phyloP scores from a whole-genome alignment of 192 early-diverging fungal genomes.

The Umbelopsis vinacea region DNA sequence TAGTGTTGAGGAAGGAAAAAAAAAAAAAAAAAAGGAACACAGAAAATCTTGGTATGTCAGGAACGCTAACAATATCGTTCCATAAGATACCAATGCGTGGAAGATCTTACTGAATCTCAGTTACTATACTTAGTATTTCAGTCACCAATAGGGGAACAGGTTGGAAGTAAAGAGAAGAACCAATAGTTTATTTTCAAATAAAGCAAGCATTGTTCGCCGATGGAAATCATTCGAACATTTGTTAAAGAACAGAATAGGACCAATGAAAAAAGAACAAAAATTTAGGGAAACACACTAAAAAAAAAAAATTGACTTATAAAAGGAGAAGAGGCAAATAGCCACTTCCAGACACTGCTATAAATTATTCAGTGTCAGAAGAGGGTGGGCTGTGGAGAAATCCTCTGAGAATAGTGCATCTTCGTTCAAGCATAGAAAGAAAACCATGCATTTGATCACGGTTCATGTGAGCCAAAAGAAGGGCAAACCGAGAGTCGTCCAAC shows the following conservation, averaged over 20 bases:
- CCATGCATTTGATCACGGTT: slow-evolving; percentile 57
- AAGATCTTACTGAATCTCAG: too few species aligned
- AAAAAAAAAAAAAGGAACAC: neutral
- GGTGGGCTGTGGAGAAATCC: slow-evolving; percentile 21
- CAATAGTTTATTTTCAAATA: slow-evolving; percentile 5
- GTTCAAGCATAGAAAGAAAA: slow-evolving; percentile 58
- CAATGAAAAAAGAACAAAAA: neutral
- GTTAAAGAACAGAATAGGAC: neutral
- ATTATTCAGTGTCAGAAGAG: neutral
- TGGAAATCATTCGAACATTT: neutral
- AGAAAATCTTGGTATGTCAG: too few species aligned
- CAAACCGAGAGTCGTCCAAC: slow-evolving; percentile 40
- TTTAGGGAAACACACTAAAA: neutral
- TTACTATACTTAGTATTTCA: too few species aligned
- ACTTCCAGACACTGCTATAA: neutral
- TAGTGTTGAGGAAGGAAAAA: neutral
- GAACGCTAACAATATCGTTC: too few species aligned
- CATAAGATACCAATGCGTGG: too few species aligned
- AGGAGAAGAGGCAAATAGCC: neutral
- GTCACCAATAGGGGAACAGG: too few species aligned
- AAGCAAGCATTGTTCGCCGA: neutral
- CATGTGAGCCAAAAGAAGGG: slow-evolving; percentile 41
- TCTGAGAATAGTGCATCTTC: slow-evolving; percentile 53
- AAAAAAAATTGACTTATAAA: neutral
- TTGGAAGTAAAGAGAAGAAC: neutral